A percentile compares a stretch with the other conserved stretches of the same genome.
Conservation (phyloP, 2,329 filamentous ascomycete species). For the Stachybotrys chlorohalonatus region DNA sequence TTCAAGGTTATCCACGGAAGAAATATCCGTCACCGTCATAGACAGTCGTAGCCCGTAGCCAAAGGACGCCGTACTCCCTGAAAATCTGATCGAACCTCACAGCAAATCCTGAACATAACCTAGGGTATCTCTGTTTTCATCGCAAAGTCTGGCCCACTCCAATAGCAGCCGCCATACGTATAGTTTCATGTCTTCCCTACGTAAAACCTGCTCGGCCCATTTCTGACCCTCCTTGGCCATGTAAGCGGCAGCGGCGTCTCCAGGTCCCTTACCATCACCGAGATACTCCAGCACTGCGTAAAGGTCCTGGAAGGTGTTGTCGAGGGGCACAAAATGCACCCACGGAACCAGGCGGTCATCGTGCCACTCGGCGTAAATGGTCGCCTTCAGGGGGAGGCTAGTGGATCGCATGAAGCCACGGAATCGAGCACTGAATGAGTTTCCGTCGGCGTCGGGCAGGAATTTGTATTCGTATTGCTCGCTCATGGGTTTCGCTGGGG, state of each 20-base stretch:
- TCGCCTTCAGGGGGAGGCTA: constrained; percentile 60
- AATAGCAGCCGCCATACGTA: constrained; percentile 55
- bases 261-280: constrained; percentile 34
- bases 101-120: constrained; percentile 34
- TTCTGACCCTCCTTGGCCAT: constrained; percentile 51
- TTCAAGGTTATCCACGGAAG: no score
- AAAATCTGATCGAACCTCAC: neutral
- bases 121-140: constrained; percentile 31
- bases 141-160: constrained; percentile 45
- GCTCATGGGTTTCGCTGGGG: constrained; percentile 29
- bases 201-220: constrained; percentile 54
- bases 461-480: constrained; percentile 52
- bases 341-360: constrained; percentile 60
- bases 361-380: constrained; percentile 68
- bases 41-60: constrained; percentile 1
- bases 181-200: constrained; percentile 57
- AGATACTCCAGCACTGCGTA: constrained; percentile 60
- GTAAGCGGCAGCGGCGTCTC: constrained; percentile 46
- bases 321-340: constrained; percentile 65
- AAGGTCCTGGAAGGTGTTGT: constrained; percentile 58
- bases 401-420: constrained; percentile 54
- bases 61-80: neutral
- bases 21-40: neutral
- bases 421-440: constrained; percentile 55
- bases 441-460: constrained; percentile 63